Percentiles rank a stretch among this genome's conserved stretches.
These are phyloP conservation scores for Ramaria rubella DNA, from an alignment of 768 basidiomycete species.

Conservation along the genomic window DNA sequence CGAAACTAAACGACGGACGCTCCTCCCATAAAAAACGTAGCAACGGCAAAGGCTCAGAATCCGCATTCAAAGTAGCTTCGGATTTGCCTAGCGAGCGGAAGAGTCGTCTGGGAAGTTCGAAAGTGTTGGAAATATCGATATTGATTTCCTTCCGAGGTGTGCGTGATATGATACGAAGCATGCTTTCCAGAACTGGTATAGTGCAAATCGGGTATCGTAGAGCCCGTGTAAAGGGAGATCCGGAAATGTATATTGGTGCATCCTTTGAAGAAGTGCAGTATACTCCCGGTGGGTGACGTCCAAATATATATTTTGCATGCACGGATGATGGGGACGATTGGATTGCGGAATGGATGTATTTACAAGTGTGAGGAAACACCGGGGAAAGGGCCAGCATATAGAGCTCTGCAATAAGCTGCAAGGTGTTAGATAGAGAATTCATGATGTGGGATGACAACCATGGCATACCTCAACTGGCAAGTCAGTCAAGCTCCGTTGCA, in stretches of 20 bases:
- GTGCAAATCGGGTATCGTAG: slow-evolving; percentile 32
- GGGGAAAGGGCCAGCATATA: slow-evolving; percentile 65
- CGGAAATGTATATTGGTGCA: slow-evolving; percentile 7
- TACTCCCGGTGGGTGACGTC: slow-evolving; percentile 19
- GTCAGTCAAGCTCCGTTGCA: slow-evolving; percentile 2
- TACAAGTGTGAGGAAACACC: slow-evolving; percentile 53
- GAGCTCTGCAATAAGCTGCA: slow-evolving; percentile 72
- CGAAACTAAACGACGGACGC: slow-evolving; percentile 22
- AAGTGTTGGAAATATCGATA: slow-evolving; percentile 12
- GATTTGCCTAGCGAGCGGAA: slow-evolving; percentile 44
- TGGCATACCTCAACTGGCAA: slow-evolving; percentile 40
- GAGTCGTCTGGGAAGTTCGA: slow-evolving; percentile 59
- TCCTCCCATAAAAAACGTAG: slow-evolving; percentile 48
- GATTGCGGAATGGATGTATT: slow-evolving; percentile 48
- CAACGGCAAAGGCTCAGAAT: slow-evolving; percentile 53
- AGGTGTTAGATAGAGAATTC: slow-evolving; percentile 10
- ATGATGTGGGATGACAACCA: not conserved
- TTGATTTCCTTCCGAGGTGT: slow-evolving; percentile 9
- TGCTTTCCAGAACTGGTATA: slow-evolving; percentile 37
- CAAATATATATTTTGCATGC: slow-evolving; percentile 60
- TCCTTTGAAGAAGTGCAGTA: not conserved
- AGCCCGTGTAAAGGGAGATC: slow-evolving; percentile 16
- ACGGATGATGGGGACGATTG: slow-evolving; percentile 48
- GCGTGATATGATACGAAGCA: slow-evolving; percentile 27
- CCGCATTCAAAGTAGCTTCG: slow-evolving; percentile 38